phyloP scores from a whole-genome alignment of 805 yeast genomes.

The Cyberlindnera sargentensis region DNA sequence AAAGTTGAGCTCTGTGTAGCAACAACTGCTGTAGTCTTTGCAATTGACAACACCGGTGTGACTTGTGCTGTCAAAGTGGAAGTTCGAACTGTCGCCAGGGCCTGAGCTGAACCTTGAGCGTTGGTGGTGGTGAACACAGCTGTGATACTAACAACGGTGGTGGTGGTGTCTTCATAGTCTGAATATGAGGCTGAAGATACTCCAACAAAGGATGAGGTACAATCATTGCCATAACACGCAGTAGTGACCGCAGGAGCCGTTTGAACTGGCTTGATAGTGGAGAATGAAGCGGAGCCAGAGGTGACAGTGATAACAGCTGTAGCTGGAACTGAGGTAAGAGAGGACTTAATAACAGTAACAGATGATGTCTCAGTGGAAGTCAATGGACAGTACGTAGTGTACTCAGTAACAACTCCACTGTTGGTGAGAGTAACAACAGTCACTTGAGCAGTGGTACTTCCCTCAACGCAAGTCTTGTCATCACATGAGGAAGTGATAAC shows the following conservation, averaged over 20 bases:
- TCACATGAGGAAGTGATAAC: conserved; percentile 8
- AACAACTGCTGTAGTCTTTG: not conserved
- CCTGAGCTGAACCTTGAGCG: not conserved
- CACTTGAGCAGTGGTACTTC: conserved; percentile 9
- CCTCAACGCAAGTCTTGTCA: conserved; percentile 4
- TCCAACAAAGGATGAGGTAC: not conserved
- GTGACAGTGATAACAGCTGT: not conserved
- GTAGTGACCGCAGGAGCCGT: not conserved
- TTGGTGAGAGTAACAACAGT: conserved; percentile 28
- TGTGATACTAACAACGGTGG: conserved; percentile 10
- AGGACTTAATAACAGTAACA: not conserved
- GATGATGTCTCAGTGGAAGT: not conserved
- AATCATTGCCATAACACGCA: not conserved
- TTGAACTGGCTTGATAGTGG: not conserved
- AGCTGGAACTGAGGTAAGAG: not conserved
- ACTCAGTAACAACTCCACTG: conserved; percentile 23
- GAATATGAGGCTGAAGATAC: not conserved
- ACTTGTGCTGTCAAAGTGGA: not conserved
- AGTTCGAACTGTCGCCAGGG: not conserved
- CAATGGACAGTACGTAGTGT: conserved; percentile 28
- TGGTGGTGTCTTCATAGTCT: not conserved
- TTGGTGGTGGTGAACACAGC: conserved; percentile 6
- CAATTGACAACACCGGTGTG: not conserved
- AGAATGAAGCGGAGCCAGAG: not conserved
- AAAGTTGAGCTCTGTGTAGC: not conserved